Evolutionary conservation across 805 yeast genomes (phyloP).

Genomic region (Barnettozyma pratensis): DNA sequence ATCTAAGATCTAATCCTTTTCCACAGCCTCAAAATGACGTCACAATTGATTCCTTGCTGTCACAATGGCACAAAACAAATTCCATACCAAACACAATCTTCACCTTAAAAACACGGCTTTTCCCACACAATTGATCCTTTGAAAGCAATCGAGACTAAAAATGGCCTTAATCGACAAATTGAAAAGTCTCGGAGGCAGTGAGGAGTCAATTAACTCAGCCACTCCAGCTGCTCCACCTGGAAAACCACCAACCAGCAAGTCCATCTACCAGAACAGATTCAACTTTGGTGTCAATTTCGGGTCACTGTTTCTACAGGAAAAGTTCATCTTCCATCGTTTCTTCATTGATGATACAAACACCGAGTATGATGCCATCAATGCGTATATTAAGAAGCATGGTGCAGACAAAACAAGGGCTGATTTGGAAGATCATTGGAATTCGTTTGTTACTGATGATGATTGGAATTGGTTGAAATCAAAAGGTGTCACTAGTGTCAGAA

Average conservation of each 20-base stretch:
- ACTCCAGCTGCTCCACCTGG: slow-evolving; percentile 25
- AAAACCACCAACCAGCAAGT: slow-evolving; percentile 31
- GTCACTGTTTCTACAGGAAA: slow-evolving; percentile 71
- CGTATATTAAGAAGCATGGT: slow-evolving; percentile 44
- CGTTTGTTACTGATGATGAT: slow-evolving; percentile 60
- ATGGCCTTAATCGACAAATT: slow-evolving; percentile 9
- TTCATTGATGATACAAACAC: slow-evolving; percentile 55
- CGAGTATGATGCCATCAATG: slow-evolving; percentile 70
- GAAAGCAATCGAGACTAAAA: not conserved
- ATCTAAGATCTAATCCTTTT: too few species aligned
- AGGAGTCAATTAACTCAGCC: slow-evolving; percentile 12
- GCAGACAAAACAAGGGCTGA: slow-evolving; percentile 45
- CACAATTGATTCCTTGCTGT: too few species aligned
- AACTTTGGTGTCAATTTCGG: slow-evolving; percentile 89
- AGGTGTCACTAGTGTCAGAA: slow-evolving; percentile 75
- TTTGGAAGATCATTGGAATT: slow-evolving; percentile 62
- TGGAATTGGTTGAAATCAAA: slow-evolving; percentile 68
- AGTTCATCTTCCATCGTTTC: slow-evolving; percentile 64
- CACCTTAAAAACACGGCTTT: not conserved
- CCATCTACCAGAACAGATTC: slow-evolving; percentile 53
- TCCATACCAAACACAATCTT: not conserved
- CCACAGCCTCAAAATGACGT: too few species aligned
- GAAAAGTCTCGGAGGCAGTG: not conserved
- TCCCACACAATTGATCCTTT: not conserved
- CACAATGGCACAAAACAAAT: too few species aligned